Conservation (phyloP, 176 grass and related monocot species). For the Saccharum spontaneum region DNA sequence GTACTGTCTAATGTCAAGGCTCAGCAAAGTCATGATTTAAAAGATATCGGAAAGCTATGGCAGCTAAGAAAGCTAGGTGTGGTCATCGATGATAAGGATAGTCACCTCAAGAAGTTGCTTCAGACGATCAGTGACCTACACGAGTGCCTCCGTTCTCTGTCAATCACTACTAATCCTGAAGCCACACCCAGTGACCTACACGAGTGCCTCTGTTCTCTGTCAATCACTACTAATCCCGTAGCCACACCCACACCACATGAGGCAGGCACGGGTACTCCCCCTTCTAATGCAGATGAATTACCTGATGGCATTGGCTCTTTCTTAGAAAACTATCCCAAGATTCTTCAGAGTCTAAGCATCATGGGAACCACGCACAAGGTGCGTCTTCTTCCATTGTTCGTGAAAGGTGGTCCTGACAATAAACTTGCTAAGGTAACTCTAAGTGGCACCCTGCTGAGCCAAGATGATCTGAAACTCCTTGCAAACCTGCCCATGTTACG, state of each 20-base stretch:
- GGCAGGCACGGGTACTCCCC: no score
- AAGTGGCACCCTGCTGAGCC: neutral
- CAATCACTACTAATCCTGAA: neutral
- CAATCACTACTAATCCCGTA: neutral
- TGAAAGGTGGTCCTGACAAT: fast-evolving
- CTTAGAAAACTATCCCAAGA: neutral
- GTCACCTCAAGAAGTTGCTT: neutral
- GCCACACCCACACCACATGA: no score
- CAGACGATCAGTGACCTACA: neutral
- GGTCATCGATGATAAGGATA: neutral
- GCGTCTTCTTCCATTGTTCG: neutral
- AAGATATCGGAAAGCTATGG: neutral
- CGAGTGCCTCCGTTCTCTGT: neutral
- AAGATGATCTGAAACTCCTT: neutral
- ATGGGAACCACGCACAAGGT: neutral
- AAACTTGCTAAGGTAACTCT: slow-evolving; percentile 13
- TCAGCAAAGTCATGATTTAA: neutral
- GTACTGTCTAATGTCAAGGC: neutral
- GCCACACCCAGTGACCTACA: neutral
- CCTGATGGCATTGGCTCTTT: no score
- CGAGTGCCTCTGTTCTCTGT: neutral
- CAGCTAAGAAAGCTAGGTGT: neutral
- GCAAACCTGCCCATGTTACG: neutral
- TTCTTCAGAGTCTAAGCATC: slow-evolving; percentile 31
- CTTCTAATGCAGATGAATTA: no score